Conservation (phyloP, 2,329 filamentous ascomycete genomes). For the Ilyonectria mors-panacis region DNA sequence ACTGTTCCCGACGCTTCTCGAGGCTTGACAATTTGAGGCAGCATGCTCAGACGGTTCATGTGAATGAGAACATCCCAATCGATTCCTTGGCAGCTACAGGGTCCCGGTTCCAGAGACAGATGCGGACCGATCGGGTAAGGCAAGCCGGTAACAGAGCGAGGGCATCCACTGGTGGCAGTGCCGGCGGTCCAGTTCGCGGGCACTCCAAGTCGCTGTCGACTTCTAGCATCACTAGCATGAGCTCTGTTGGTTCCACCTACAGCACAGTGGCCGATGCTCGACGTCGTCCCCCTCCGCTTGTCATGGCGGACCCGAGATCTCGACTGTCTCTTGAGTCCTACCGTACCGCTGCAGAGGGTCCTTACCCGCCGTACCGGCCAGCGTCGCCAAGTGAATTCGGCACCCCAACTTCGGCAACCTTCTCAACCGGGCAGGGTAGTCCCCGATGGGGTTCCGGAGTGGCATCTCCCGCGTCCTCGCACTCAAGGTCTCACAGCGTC, state of each 20-base stretch:
- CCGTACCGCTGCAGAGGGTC: conserved; percentile 73
- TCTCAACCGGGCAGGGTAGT: conserved; percentile 82
- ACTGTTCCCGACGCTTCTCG: conserved; percentile 94
- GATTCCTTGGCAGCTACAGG: conserved; percentile 95
- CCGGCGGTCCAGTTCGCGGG: conserved; percentile 79
- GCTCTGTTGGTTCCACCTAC: conserved; percentile 77
- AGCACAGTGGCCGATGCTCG: conserved; percentile 77
- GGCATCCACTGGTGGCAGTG: conserved; percentile 82
- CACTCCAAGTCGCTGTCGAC: conserved; percentile 90
- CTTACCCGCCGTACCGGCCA: conserved; percentile 72
- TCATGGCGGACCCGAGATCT: conserved; percentile 83
- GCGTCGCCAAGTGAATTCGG: conserved; percentile 82
- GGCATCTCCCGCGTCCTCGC: conserved; percentile 79
- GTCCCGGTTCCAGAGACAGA: conserved; percentile 92
- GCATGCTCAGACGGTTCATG: conserved; percentile 97
- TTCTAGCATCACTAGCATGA: conserved; percentile 85
- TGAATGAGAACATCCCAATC: conserved; percentile 95
- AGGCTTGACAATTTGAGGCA: conserved; percentile 95
- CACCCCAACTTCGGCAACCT: conserved; percentile 88
- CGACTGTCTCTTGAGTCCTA: conserved; percentile 79
- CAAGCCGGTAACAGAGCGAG: conserved; percentile 81
- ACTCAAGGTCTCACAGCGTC: conserved; percentile 80
- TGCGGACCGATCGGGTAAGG: conserved; percentile 87
- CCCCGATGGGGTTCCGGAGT: conserved; percentile 79
- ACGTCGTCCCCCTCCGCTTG: conserved; percentile 83